Conservation (phyloP, 2,329 filamentous ascomycete genomes). For the Epichloe sylvatica region DNA sequence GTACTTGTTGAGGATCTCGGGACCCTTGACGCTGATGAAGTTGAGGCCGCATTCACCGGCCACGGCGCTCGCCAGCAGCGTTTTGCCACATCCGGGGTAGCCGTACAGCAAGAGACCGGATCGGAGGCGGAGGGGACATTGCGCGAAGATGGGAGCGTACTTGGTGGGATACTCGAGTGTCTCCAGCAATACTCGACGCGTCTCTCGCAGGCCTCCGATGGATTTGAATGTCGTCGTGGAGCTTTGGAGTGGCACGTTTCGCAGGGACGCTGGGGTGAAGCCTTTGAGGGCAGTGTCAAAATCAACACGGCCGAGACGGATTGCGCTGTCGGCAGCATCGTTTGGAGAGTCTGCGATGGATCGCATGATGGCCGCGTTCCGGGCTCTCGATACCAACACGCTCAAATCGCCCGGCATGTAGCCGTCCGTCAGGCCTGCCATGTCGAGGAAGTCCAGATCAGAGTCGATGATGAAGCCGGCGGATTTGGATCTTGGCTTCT, state of each 20-base stretch:
- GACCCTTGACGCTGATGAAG: slow-evolving; percentile 96
- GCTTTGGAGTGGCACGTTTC: slow-evolving; percentile 86
- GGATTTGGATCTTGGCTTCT: slow-evolving; percentile 18
- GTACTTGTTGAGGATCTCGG: slow-evolving; percentile 97
- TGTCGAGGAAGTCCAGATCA: slow-evolving; percentile 76
- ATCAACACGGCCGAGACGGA: slow-evolving; percentile 58
- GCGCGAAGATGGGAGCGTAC: slow-evolving; percentile 93
- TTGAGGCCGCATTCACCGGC: slow-evolving; percentile 95
- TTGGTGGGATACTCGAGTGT: slow-evolving; percentile 95
- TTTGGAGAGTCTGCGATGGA: slow-evolving; percentile 45
- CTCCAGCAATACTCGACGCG: slow-evolving; percentile 81
- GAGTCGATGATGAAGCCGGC: slow-evolving; percentile 61
- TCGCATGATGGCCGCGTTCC: slow-evolving; percentile 85
- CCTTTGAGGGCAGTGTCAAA: slow-evolving; percentile 77
- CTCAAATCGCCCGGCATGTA: slow-evolving; percentile 95
- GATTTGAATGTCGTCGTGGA: slow-evolving; percentile 86
- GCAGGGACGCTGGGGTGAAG: slow-evolving; percentile 87
- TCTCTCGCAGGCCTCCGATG: slow-evolving; percentile 78
- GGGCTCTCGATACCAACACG: slow-evolving; percentile 70
- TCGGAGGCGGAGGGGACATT: slow-evolving; percentile 85
- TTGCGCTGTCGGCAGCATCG: slow-evolving; percentile 30
- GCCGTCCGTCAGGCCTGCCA: slow-evolving; percentile 87
- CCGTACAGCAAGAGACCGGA: slow-evolving; percentile 89
- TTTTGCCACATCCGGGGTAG: slow-evolving; percentile 93
- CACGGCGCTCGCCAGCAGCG: slow-evolving; percentile 87